Evolutionary conservation across 163 green algal genomes (phyloP), one percentile per base, ranked within the genome.

Genomic region (Scenedesmus sp.): DNA sequence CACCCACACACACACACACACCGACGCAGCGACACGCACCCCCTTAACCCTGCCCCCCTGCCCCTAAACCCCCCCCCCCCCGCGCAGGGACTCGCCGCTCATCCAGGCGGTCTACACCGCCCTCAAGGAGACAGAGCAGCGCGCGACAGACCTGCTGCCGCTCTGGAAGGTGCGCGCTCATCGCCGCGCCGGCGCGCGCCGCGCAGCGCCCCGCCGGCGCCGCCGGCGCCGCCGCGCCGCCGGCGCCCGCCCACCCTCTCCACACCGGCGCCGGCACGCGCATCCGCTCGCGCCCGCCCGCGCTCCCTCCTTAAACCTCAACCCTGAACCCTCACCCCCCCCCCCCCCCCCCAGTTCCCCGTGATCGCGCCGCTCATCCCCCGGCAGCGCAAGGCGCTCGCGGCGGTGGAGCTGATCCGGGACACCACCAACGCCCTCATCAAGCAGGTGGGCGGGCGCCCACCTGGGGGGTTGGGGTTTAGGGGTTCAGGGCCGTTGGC

Each of bases 121-220:
- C 5, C 86, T 98, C 11, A 98, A 99, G 85, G 96, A 99, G 86
- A 98, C 96, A 5, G 96, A 99, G 85, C 87, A 89, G 26, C 85
- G 96, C 15, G 93, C 95, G 5, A 99, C 95, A 26, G 96, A 99
- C 86, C 80, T 99, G 84, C 84, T 99, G 71, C 96, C 96, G 3
- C 89, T 96, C 42, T 99, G 95, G 96, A 97, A 97, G 88, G 73
- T 98, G 31, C 15, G 60, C 6, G 9, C 5, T 7, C n/a, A n/a
- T n/a, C n/a, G n/a, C n/a, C n/a, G n/a, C n/a, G n/a, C n/a, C n/a
- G n/a, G n/a, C n/a, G n/a, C n/a, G n/a, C n/a, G n/a, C n/a, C n/a
- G n/a, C n/a, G n/a, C n/a, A n/a, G n/a, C n/a, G n/a, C n/a, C n/a
- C n/a, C n/a, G n/a, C n/a, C n/a, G n/a, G n/a, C n/a, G n/a, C n/a